Evolutionary conservation across 192 early-diverging fungal species (phyloP).

Genomic region (Backusella circina): DNA sequence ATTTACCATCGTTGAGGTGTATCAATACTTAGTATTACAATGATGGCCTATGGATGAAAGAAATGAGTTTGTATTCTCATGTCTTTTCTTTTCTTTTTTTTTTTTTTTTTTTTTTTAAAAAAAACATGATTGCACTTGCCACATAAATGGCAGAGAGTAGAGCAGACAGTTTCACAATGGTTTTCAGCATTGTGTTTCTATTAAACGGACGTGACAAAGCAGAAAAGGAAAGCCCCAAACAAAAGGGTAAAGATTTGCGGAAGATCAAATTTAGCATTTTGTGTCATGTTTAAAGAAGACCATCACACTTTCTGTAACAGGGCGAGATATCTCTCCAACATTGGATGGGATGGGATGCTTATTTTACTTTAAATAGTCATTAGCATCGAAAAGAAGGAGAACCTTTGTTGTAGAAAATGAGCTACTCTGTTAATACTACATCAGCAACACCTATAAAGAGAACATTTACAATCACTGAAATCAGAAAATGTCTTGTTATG

Average conservation of each 20-base stretch:
- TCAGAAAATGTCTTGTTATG: too few relatives aligned
- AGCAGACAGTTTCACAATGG: neutral
- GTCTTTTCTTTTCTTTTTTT: too few relatives aligned
- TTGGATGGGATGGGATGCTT: too few relatives aligned
- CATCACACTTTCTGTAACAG: neutral
- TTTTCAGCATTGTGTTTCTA: neutral
- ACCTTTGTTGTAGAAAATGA: too few relatives aligned
- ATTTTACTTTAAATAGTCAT: too few relatives aligned
- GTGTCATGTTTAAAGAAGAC: neutral
- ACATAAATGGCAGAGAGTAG: neutral
- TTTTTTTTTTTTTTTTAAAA: too few relatives aligned
- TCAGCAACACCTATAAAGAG: too few relatives aligned
- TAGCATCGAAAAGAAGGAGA: too few relatives aligned
- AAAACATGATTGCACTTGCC: too few relatives aligned
- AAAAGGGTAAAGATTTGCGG: neutral
- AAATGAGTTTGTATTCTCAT: neutral
- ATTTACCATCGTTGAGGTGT: conserved; percentile 24
- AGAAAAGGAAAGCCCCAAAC: neutral
- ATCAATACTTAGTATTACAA: conserved; percentile 11
- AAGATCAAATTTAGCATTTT: neutral
- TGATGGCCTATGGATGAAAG: conserved; percentile 1
- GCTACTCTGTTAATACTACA: too few relatives aligned
- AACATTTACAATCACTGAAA: too few relatives aligned
- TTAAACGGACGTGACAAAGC: neutral
- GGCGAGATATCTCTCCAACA: too few relatives aligned